Base-by-base conservation (phyloP, 257 asterid genomes). In the Ocimum tenuiflorum region DNA sequence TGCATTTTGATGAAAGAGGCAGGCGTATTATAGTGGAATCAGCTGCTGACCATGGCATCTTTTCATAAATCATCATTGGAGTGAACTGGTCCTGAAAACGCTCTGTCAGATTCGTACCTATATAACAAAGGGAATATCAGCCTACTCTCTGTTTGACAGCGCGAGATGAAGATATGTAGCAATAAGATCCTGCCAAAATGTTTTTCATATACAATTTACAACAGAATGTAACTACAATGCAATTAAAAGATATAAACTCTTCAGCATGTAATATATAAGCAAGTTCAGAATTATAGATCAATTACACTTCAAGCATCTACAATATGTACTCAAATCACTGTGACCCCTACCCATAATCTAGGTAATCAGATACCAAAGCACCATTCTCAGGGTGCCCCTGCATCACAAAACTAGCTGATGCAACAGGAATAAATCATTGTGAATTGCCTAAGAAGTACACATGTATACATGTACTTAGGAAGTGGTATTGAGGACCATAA, bases 11-110 rank as follows among this genome's bases (percentile, higher is more conserved):
- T 67, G 96, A 91, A 77, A 91, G 88, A 49, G 98, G 98, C 82
- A 91, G 76, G 68, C 98, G 98, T 78, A 91, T 82, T 33, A 88
- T 74, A 62, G 92, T 91, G 70, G 85, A 82, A 72, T 85, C 80
- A 53, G 85, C 74, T 65, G 77, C 72, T 20, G 88, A 85, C 96
- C 95, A 87, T 13, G 86, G 86, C 81, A 83, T 80, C 43, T 67
- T 82, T 72, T 82, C 85, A 74, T 81, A 83, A 60, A 86, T 68
- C 79, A 91, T 73, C 88, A 91, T 78, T 73, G 96, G 92, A 69
- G 77, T 83, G 82, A 91, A 91, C 77, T 91, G 98, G 75, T 91
- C 98, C 75, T 52, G 84, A 75, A 91, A 91, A 10, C 86, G 83
- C 77, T 83, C 92, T 0, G 74, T 78, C 83, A 91, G 82, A 70